Conservation (phyloP, 306 rosid species). For the Nissolia schottii region DNA sequence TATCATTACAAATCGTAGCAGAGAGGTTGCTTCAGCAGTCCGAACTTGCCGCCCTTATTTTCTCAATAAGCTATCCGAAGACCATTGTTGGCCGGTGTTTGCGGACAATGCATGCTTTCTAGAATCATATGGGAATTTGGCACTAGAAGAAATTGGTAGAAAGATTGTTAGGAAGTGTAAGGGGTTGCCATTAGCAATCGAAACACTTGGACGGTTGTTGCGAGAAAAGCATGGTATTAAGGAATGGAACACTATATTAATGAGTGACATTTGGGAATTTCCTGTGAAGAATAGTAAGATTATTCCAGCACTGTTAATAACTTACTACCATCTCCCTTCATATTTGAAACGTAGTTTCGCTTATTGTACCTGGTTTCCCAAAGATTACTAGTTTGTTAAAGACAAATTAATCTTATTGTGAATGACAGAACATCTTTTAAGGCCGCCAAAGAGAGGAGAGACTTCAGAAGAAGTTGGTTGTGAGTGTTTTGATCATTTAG, state of each 20-base stretch:
- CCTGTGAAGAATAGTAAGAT: neutral
- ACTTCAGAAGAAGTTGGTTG: too few species aligned
- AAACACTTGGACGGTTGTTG: slow-evolving; percentile 26
- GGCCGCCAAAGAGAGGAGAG: neutral
- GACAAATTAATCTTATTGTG: neutral
- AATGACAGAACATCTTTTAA: slow-evolving; percentile 25
- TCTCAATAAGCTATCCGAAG: neutral
- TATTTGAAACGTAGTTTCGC: slow-evolving; percentile 37
- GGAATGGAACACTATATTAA: neutral
- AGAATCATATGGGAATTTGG: neutral
- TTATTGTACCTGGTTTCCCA: slow-evolving; percentile 36
- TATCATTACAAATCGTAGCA: neutral
- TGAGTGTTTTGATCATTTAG: neutral
- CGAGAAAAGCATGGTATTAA: neutral
- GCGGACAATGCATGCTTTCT: neutral
- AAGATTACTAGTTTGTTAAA: slow-evolving; percentile 8
- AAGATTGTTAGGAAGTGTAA: slow-evolving; percentile 7
- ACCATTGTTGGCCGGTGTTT: neutral
- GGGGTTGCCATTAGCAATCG: slow-evolving; percentile 35
- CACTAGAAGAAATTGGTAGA: neutral
- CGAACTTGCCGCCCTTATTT: neutral
- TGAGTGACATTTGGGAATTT: slow-evolving; percentile 5
- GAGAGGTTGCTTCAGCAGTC: neutral
- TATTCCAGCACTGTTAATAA: slow-evolving; percentile 13
- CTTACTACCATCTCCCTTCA: slow-evolving; percentile 33